Evolutionary conservation across 495 filamentous ascomycete genomes (phyloP).

Genomic region (Talaromyces borbonicus): DNA sequence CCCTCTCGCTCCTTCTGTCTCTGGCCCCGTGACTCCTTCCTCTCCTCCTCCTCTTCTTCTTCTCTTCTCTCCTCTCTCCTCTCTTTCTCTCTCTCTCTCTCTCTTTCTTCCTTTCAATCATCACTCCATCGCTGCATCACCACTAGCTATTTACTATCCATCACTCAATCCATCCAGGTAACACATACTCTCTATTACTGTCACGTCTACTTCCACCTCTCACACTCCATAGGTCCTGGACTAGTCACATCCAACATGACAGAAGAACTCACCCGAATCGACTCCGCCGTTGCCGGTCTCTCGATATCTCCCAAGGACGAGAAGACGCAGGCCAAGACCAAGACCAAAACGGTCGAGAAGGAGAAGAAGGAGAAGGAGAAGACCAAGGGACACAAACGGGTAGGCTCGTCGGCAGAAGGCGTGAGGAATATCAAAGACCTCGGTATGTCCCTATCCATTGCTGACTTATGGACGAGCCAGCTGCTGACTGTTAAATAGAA

Average conservation of each 20-base stretch:
- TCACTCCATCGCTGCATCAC: background rate
- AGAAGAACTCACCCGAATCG: slow-evolving; percentile 70
- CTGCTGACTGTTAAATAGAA: slow-evolving; percentile 40
- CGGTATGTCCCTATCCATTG: slow-evolving; percentile 44
- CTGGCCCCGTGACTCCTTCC: slow-evolving; percentile 1
- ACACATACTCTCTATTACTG: background rate
- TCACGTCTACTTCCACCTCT: background rate
- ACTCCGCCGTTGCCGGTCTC: slow-evolving; percentile 74
- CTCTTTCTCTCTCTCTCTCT: slow-evolving; percentile 12
- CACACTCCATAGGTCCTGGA: background rate
- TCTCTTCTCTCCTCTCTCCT: slow-evolving; percentile 15
- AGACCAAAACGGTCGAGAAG: slow-evolving; percentile 13
- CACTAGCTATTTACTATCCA: background rate
- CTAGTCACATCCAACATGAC: slow-evolving; percentile 41
- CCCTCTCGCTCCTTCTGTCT: background rate
- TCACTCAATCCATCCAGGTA: background rate
- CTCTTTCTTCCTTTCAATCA: background rate
- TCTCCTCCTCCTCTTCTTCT: slow-evolving; percentile 5
- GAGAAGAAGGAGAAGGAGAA: slow-evolving; percentile 33
- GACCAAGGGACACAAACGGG: slow-evolving; percentile 50
- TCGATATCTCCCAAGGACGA: slow-evolving; percentile 58
- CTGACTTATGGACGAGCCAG: slow-evolving; percentile 1
- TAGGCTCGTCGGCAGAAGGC: slow-evolving; percentile 55
- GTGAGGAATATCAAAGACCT: slow-evolving; percentile 80
- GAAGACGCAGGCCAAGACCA: slow-evolving; percentile 20